Evolutionary conservation across 345 rosid genomes (phyloP).

Genomic region (Gossypioides kirkii): DNA sequence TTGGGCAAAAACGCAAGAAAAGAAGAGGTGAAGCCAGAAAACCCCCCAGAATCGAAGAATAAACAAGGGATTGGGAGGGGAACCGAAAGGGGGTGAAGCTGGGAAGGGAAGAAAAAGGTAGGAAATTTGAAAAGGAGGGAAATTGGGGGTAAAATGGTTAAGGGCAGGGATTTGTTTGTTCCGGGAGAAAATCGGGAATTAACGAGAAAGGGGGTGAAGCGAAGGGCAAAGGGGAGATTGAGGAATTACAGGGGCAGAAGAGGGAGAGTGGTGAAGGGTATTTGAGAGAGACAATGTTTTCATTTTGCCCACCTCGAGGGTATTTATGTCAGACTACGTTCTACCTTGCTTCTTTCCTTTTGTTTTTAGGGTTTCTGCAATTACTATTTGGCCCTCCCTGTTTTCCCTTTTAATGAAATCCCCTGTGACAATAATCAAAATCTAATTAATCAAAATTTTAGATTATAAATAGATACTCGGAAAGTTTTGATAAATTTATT

Average conservation of each 20-base stretch:
- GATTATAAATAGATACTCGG: no score
- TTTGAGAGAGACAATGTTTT: slow-evolving; percentile 27
- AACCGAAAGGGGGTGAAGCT: neutral
- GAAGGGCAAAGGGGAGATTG: slow-evolving; percentile 30
- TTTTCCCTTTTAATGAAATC: neutral
- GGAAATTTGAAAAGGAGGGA: slow-evolving; percentile 14
- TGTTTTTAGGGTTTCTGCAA: slow-evolving; percentile 13
- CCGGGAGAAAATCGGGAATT: slow-evolving; percentile 24
- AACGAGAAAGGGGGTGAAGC: slow-evolving; percentile 9
- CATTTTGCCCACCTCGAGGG: slow-evolving; percentile 22
- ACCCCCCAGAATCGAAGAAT: slow-evolving; percentile 2
- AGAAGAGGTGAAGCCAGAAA: neutral
- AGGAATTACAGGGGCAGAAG: slow-evolving; percentile 57
- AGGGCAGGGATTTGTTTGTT: slow-evolving; percentile 40
- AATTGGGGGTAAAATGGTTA: slow-evolving; percentile 8
- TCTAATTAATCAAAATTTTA: no score
- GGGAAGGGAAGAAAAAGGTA: neutral
- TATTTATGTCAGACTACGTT: slow-evolving; percentile 34
- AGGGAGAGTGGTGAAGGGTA: slow-evolving; percentile 31
- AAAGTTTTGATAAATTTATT: no score
- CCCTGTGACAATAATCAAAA: no score
- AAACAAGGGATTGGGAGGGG: slow-evolving; percentile 7
- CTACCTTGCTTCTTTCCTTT: neutral
- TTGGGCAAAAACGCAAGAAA: neutral
- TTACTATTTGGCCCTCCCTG: slow-evolving; percentile 27